These are phyloP conservation scores for Stylosanthes scabra DNA, from an alignment of 331 rosid species.

Conservation along the genomic window DNA sequence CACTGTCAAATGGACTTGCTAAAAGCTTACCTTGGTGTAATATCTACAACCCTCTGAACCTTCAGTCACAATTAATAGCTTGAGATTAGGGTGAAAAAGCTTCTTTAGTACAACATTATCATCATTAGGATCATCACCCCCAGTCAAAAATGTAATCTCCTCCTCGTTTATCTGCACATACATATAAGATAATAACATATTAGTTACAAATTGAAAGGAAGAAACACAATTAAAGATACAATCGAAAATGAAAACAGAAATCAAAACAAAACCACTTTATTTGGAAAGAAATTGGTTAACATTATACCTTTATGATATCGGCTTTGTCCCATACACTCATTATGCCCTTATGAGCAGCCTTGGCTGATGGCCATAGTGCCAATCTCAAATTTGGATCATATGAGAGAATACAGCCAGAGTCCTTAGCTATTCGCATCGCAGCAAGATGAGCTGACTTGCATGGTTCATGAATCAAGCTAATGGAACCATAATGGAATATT, in stretches of 20 bases:
- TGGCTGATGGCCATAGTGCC: slow-evolving; percentile 88
- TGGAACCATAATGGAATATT: slow-evolving; percentile 95
- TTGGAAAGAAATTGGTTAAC: not conserved
- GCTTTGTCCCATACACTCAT: slow-evolving; percentile 91
- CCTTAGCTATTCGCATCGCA: slow-evolving; percentile 78
- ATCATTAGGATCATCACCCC: slow-evolving; percentile 83
- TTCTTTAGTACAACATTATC: slow-evolving; percentile 78
- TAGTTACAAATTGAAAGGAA: not conserved
- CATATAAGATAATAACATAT: slow-evolving; percentile 16
- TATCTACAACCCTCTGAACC: slow-evolving; percentile 97
- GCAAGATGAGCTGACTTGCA: slow-evolving; percentile 83
- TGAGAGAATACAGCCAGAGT: slow-evolving; percentile 83
- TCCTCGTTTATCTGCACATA: slow-evolving; percentile 88
- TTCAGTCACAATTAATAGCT: slow-evolving; percentile 89
- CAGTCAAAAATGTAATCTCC: slow-evolving; percentile 82
- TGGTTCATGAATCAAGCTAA: slow-evolving; percentile 95
- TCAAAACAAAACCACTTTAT: not conserved
- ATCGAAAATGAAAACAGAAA: not conserved
- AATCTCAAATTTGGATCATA: slow-evolving; percentile 94
- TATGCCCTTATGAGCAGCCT: slow-evolving; percentile 77
- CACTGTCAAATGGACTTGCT: slow-evolving; percentile 5
- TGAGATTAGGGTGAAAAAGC: slow-evolving; percentile 83
- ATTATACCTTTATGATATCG: slow-evolving; percentile 79
- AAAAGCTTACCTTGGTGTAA: slow-evolving; percentile 70
- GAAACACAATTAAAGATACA: not conserved